Conservation (phyloP, 495 filamentous ascomycete genomes). For the Penicillium turbatum region DNA sequence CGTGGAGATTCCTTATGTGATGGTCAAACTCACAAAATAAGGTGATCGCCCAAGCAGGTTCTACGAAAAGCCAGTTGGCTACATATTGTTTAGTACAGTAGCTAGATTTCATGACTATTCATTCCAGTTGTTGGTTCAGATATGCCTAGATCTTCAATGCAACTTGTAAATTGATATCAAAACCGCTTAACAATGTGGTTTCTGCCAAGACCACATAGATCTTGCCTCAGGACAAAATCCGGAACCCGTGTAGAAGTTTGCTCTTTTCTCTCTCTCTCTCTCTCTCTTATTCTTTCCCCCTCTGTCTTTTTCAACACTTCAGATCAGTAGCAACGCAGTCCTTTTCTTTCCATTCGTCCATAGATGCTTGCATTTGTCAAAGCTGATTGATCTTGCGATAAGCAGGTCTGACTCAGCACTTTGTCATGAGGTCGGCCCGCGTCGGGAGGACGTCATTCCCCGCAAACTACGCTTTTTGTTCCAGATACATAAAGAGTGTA, state of each 20-base stretch:
- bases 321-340: too few species aligned
- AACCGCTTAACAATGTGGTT: not conserved
- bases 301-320: too few species aligned
- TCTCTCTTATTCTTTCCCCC: too few species aligned
- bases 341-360: too few species aligned
- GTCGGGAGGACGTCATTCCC: constrained; percentile 20
- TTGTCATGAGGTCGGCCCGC: not conserved
- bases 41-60: not conserved
- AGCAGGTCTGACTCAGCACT: constrained; percentile 24
- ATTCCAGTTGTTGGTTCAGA: not conserved
- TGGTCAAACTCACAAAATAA: constrained; percentile 64
- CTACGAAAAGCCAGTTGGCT: not conserved
- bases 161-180: not conserved
- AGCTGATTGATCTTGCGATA: constrained; percentile 25
- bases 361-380: constrained; percentile 38
- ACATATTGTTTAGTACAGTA: not conserved
- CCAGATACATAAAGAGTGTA: constrained; percentile 8
- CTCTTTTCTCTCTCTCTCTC: too few species aligned
- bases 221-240: too few species aligned
- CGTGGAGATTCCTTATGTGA: constrained; percentile 96
- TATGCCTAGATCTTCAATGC: not conserved
- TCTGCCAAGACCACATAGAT: not conserved
- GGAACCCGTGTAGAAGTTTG: too few species aligned
- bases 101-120: constrained; percentile 3
- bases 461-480: constrained; percentile 5